Percentiles rank a stretch among this genome's conserved stretches.
phyloP scores from a whole-genome alignment of 805 yeast genomes.

The Candida argentea region DNA sequence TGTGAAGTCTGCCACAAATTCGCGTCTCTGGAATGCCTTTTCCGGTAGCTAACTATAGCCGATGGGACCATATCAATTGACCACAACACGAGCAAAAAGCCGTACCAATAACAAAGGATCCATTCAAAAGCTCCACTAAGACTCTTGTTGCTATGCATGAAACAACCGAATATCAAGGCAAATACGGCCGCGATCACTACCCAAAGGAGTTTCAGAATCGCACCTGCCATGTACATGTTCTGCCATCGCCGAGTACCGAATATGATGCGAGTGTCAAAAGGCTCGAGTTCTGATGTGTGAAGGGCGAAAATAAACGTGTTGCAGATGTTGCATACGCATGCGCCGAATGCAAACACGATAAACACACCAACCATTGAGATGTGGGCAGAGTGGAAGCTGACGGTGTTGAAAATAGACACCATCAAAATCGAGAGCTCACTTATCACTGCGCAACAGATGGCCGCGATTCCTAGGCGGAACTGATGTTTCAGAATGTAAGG shows the following conservation, averaged over 20 bases:
- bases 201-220: slow-evolving; percentile 54
- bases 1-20: too few relatives aligned
- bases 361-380: slow-evolving; percentile 63
- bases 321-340: slow-evolving; percentile 27
- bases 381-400: slow-evolving; percentile 48
- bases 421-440: slow-evolving; percentile 69
- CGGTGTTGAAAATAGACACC: slow-evolving; percentile 65
- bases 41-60: slow-evolving; percentile 4
- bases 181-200: slow-evolving; percentile 50
- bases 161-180: slow-evolving; percentile 59
- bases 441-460: slow-evolving; percentile 34
- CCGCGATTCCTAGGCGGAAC: slow-evolving; percentile 31
- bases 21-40: too few relatives aligned
- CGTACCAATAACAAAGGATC: slow-evolving; percentile 80
- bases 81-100: slow-evolving; percentile 52
- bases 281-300: slow-evolving; percentile 8
- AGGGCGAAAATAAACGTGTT: slow-evolving; percentile 28
- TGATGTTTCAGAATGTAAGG: slow-evolving; percentile 39
- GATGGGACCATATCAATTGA: slow-evolving; percentile 61
- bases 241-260: slow-evolving; percentile 29
- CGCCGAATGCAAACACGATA: slow-evolving; percentile 52
- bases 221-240: slow-evolving; percentile 37
- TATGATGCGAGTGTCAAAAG: slow-evolving; percentile 28
- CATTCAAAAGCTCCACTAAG: slow-evolving; percentile 70
- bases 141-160: slow-evolving; percentile 26